These are phyloP conservation scores for Ananas comosus DNA, from an alignment of 176 grass and related monocot genomes.

Conservation along the genomic window DNA sequence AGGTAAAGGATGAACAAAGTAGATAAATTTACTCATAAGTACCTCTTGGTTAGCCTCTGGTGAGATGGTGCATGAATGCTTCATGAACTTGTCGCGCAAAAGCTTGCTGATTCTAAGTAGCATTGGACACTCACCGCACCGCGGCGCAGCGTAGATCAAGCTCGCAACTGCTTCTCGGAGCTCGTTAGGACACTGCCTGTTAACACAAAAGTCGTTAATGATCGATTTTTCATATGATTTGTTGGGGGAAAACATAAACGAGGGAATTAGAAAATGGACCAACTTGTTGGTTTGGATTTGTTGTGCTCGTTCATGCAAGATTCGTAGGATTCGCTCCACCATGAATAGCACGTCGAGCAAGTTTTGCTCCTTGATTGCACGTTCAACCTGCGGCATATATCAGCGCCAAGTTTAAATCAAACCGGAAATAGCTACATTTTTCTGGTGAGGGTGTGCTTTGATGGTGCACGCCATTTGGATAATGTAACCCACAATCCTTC, in stretches of 20 bases:
- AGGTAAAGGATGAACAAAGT: background rate
- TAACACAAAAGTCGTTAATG: background rate
- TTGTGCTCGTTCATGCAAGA: background rate
- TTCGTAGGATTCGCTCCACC: constrained; percentile 2
- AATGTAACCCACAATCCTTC: too few species aligned
- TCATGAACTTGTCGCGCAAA: constrained; percentile 1
- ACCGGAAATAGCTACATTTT: too few species aligned
- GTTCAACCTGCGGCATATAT: background rate
- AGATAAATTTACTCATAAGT: background rate
- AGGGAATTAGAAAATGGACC: background rate
- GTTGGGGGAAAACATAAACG: too few species aligned
- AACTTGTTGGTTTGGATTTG: constrained; percentile 2
- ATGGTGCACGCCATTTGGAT: too few species aligned
- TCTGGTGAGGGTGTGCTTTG: too few species aligned
- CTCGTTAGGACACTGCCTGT: background rate
- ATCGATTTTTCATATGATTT: too few species aligned
- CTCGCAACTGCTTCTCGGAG: background rate
- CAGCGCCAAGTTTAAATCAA: background rate
- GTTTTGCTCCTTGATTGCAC: constrained; percentile 9
- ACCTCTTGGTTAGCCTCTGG: constrained; percentile 3
- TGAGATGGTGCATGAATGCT: background rate
- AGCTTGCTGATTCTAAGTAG: background rate
- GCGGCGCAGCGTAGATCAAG: constrained; percentile 6
- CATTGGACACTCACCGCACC: background rate
- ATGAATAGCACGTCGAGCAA: background rate